Conservation (phyloP, 73 alveolate species). For the Effrenium voratum region DNA sequence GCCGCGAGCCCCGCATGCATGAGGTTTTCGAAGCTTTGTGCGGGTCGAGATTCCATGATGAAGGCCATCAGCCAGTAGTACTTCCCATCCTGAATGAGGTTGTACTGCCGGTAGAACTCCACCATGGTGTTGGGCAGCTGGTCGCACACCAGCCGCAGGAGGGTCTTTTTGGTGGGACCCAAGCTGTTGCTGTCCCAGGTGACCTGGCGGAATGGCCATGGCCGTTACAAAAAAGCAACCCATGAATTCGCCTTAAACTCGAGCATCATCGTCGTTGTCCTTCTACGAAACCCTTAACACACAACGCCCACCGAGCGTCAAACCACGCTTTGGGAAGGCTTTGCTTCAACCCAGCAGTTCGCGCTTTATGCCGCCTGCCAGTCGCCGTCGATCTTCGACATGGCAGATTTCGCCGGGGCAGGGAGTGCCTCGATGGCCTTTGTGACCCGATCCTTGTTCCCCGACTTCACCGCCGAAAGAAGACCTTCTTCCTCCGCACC, state of each 20-base stretch:
- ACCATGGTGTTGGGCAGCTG: constrained; percentile 94
- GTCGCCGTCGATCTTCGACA: constrained; percentile 77
- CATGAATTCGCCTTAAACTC: too few species aligned
- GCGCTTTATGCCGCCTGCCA: constrained; percentile 57
- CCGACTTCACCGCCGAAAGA: constrained; percentile 33
- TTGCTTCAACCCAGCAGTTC: too few species aligned
- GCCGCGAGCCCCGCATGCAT: too few species aligned
- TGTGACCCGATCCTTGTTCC: constrained; percentile 38
- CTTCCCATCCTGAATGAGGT: constrained; percentile 90
- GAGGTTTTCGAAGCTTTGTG: too few species aligned
- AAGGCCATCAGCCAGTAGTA: constrained; percentile 92
- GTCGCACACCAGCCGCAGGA: constrained; percentile 89
- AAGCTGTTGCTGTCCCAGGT: constrained; percentile 78
- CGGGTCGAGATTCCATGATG: constrained; percentile 40
- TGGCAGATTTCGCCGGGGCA: constrained; percentile 25
- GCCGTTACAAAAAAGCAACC: too few species aligned
- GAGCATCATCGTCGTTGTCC: too few species aligned
- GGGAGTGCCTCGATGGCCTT: constrained; percentile 88
- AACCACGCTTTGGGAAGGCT: not conserved
- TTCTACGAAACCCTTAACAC: too few species aligned
- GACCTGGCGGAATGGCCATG: not conserved
- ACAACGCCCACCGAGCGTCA: not conserved
- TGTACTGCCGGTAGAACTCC: constrained; percentile 91
- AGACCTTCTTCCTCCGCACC: constrained; percentile 88
- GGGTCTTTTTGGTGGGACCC: constrained; percentile 90